Conservation (phyloP, 2,329 filamentous ascomycete species). For the Aspergillus sergii region DNA sequence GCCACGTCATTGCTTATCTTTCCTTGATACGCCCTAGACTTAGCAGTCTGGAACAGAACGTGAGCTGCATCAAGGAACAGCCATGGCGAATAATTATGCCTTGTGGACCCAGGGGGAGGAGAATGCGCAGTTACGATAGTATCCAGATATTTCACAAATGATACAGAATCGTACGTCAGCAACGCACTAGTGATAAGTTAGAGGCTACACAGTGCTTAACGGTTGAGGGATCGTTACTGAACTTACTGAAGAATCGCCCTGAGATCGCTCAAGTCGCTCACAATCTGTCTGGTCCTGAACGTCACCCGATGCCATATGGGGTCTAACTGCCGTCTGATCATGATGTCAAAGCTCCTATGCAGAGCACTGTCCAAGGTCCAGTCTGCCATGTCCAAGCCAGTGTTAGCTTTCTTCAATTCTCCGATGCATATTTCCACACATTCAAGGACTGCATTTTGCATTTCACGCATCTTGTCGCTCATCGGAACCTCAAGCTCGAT, state of each 20-base stretch:
- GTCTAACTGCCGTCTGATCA: constrained; percentile 85
- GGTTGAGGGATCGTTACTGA: background rate
- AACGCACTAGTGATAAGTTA: constrained; percentile 54
- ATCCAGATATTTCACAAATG: constrained; percentile 89
- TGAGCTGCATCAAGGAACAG: constrained; percentile 93
- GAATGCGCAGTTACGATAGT: constrained; percentile 90
- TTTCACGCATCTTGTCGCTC: constrained; percentile 90
- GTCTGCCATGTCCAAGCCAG: constrained; percentile 90
- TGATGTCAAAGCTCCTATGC: constrained; percentile 87
- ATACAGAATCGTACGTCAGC: constrained; percentile 84
- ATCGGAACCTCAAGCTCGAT: constrained; percentile 96
- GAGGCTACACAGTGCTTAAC: background rate
- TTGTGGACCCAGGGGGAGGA: constrained; percentile 81
- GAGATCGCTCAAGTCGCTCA: constrained; percentile 81
- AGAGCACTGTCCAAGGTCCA: constrained; percentile 95
- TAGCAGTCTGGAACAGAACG: constrained; percentile 89
- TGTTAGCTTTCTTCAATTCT: constrained; percentile 89
- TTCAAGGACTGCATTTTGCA: constrained; percentile 92
- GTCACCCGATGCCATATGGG: constrained; percentile 97
- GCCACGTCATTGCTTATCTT: constrained; percentile 64
- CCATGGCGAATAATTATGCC: constrained; percentile 92
- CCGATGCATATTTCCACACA: constrained; percentile 94
- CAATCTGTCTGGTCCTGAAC: constrained; percentile 93
- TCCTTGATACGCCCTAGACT: constrained; percentile 80
- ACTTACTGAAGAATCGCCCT: constrained; percentile 74